Conservation (phyloP, 257 asterid genomes). For the Penstemon eatonii region DNA sequence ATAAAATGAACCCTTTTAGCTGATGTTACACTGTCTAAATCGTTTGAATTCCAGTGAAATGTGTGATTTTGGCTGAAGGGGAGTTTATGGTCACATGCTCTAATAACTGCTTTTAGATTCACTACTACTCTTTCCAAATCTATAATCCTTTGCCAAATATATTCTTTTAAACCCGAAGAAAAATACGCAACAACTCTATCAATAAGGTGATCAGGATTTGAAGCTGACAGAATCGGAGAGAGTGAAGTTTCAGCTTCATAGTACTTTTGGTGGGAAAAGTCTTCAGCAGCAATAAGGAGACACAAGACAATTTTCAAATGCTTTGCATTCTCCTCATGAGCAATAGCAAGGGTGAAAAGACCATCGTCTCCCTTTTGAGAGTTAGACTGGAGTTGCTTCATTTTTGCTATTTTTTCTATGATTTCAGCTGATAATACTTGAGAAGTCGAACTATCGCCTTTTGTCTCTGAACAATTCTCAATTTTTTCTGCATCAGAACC, state of each 20-base stretch:
- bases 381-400: background rate
- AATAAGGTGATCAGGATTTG: constrained; percentile 23
- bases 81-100: constrained; percentile 15
- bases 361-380: background rate
- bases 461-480: background rate
- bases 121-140: background rate
- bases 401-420: constrained; percentile 11
- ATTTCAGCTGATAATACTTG: background rate
- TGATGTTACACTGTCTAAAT: constrained; percentile 36
- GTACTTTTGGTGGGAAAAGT: constrained; percentile 27
- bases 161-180: constrained; percentile 39
- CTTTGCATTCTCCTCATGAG: background rate
- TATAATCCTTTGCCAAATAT: constrained; percentile 17
- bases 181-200: constrained; percentile 32
- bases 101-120: background rate
- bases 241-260: constrained; percentile 34
- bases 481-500: background rate
- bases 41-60: constrained; percentile 37
- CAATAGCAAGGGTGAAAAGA: background rate
- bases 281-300: constrained; percentile 28
- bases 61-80: constrained; percentile 32
- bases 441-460: background rate
- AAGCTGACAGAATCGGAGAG: constrained; percentile 17
- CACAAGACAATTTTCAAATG: background rate
- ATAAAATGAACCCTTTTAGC: constrained; percentile 38